phyloP scores from a whole-genome alignment of 1,284 basidiomycete species.

The Ustilago tritici region DNA sequence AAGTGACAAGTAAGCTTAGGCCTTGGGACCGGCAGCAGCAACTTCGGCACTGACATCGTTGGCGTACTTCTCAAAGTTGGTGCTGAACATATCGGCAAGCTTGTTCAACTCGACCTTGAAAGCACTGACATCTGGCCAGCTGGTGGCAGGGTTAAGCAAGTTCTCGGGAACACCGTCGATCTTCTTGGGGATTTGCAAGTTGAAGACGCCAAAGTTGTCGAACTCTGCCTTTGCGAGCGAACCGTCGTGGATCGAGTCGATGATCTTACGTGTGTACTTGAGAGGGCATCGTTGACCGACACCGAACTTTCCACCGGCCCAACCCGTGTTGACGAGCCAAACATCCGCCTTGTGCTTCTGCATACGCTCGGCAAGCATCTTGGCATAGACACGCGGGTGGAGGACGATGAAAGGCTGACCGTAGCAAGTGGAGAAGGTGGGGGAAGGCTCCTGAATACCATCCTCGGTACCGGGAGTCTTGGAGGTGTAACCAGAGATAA shows the following conservation, averaged over 20 bases:
- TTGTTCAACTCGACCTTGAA: slow-evolving; percentile 67
- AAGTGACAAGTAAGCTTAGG: slow-evolving; percentile 5
- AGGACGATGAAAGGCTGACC: slow-evolving; percentile 98
- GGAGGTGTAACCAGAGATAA: slow-evolving; percentile 78
- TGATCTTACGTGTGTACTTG: slow-evolving; percentile 86
- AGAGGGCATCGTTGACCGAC: slow-evolving; percentile 70
- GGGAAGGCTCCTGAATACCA: slow-evolving; percentile 96
- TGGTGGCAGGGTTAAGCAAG: slow-evolving; percentile 62
- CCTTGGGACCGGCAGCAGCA: slow-evolving; percentile 61
- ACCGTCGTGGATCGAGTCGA: slow-evolving; percentile 96
- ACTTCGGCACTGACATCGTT: slow-evolving; percentile 64
- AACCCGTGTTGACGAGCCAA: slow-evolving; percentile 99
- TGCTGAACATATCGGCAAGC: slow-evolving; percentile 68
- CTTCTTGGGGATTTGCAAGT: slow-evolving; percentile 62
- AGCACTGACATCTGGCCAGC: slow-evolving; percentile 61
- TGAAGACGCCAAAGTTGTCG: slow-evolving; percentile 77
- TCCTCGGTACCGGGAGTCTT: slow-evolving; percentile 97
- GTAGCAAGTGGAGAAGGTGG: slow-evolving; percentile 99
- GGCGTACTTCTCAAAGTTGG: slow-evolving; percentile 67
- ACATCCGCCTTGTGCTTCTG: slow-evolving; percentile 88
- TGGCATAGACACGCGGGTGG: slow-evolving; percentile 84
- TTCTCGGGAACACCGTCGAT: slow-evolving; percentile 61
- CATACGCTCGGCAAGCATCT: slow-evolving; percentile 98
- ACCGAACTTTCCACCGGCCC: slow-evolving; percentile 95
- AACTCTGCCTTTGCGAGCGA: slow-evolving; percentile 86